Evolutionary conservation across 2,329 filamentous ascomycete species (phyloP).

Genomic region (Aspergillus versicolor): DNA sequence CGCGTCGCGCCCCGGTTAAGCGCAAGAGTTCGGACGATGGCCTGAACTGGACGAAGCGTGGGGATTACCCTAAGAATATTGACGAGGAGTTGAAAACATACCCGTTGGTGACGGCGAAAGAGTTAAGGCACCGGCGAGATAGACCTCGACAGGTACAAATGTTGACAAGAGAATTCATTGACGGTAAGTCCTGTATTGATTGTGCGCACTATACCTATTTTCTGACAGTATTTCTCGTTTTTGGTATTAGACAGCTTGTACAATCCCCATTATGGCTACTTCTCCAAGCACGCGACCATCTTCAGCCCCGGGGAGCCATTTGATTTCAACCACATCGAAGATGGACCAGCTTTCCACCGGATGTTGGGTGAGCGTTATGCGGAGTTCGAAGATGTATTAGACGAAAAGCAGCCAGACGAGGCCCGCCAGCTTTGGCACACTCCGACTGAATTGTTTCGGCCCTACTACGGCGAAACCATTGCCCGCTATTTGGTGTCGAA

Average conservation of each 20-base stretch:
- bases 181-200: slow-evolving; percentile 57
- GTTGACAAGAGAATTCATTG: slow-evolving; percentile 95
- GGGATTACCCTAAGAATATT: slow-evolving; percentile 73
- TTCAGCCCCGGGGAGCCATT: slow-evolving; percentile 92
- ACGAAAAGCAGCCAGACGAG: slow-evolving; percentile 68
- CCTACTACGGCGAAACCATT: slow-evolving; percentile 95
- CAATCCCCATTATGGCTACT: slow-evolving; percentile 93
- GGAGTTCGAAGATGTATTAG: slow-evolving; percentile 85
- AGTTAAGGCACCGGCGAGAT: slow-evolving; percentile 69
- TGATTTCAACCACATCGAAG: slow-evolving; percentile 74
- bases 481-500: slow-evolving; percentile 95
- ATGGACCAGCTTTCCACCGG: slow-evolving; percentile 81
- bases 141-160: slow-evolving; percentile 90
- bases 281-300: slow-evolving; percentile 93
- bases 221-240: not conserved
- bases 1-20: slow-evolving; percentile 34
- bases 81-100: slow-evolving; percentile 77
- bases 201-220: not conserved
- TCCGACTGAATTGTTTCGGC: slow-evolving; percentile 92
- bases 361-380: slow-evolving; percentile 77
- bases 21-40: slow-evolving; percentile 52
- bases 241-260: slow-evolving; percentile 74
- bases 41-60: slow-evolving; percentile 82
- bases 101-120: slow-evolving; percentile 79
- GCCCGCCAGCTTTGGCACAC: slow-evolving; percentile 97